Evolutionary conservation across 2,329 filamentous ascomycete genomes (phyloP).

Genomic region (Albifimbria verrucaria): DNA sequence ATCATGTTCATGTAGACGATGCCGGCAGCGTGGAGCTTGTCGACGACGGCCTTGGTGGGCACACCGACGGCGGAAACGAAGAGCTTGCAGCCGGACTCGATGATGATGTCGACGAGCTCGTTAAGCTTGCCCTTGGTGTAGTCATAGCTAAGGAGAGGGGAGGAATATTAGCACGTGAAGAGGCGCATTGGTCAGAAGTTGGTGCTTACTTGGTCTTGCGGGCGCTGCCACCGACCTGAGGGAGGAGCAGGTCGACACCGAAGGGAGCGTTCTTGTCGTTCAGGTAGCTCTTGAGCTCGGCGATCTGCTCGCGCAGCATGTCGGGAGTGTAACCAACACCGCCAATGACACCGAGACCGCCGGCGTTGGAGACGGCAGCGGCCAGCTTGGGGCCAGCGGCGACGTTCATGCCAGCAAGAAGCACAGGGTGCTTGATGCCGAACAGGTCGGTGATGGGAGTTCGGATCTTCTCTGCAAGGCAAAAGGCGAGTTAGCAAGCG

Average conservation of each 20-base stretch:
- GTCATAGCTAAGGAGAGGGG: slow-evolving; percentile 76
- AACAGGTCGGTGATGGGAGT: slow-evolving; percentile 94
- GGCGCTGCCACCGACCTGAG: slow-evolving; percentile 90
- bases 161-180: slow-evolving; percentile 18
- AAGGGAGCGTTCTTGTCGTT: slow-evolving; percentile 92
- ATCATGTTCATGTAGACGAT: slow-evolving; percentile 99
- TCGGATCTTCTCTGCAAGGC: slow-evolving; percentile 57
- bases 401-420: slow-evolving; percentile 99
- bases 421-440: slow-evolving; percentile 93
- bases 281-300: slow-evolving; percentile 86
- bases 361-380: slow-evolving; percentile 94
- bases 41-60: slow-evolving; percentile 83
- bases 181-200: too few species aligned
- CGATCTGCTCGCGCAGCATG: slow-evolving; percentile 93
- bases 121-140: slow-evolving; percentile 99
- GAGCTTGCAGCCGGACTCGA: slow-evolving; percentile 84
- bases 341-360: slow-evolving; percentile 93
- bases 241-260: slow-evolving; percentile 88
- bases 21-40: slow-evolving; percentile 81
- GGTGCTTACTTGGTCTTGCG: slow-evolving; percentile 95
- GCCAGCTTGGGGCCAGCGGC: slow-evolving; percentile 94
- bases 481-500: background rate
- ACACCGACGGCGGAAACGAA: slow-evolving; percentile 98
- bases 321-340: slow-evolving; percentile 95
- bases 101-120: slow-evolving; percentile 86